A percentile compares a stretch with the other conserved stretches of the same genome.
Evolutionary conservation across 2,329 filamentous ascomycete genomes (phyloP).

Genomic region (Cladosporium sp.): DNA sequence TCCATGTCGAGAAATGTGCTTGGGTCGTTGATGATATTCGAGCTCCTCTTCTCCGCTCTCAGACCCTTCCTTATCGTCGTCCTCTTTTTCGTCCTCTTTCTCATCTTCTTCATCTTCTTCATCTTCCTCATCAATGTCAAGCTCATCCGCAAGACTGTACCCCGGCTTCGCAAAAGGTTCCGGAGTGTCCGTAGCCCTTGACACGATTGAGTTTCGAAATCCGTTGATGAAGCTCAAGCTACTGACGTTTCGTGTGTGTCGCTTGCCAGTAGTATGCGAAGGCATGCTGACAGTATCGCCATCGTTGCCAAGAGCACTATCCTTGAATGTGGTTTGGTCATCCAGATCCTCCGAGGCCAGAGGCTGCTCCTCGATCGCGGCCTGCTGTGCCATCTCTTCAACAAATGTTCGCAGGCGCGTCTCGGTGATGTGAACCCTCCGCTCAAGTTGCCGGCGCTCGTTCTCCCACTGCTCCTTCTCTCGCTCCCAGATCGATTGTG

Average conservation of each 20-base stretch:
- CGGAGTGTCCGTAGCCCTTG: constrained; percentile 23
- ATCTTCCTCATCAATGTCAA: constrained; percentile 80
- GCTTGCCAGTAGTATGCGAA: neutral
- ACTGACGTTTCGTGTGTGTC: constrained; percentile 32
- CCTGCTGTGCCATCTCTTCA: constrained; percentile 74
- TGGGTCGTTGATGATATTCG: constrained; percentile 38
- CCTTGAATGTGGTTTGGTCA: constrained; percentile 57
- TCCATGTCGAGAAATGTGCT: constrained; percentile 37
- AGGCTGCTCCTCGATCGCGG: constrained; percentile 33
- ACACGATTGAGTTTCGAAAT: neutral
- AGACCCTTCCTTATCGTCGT: constrained; percentile 55
- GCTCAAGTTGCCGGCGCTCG: constrained; percentile 76
- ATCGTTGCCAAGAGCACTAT: constrained; percentile 51
- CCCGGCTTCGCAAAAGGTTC: constrained; percentile 61
- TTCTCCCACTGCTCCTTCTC: constrained; percentile 84
- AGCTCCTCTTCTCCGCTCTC: constrained; percentile 51
- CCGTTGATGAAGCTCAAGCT: constrained; percentile 25
- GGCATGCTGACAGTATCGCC: constrained; percentile 51
- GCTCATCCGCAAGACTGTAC: constrained; percentile 82
- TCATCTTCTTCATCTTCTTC: constrained; percentile 47
- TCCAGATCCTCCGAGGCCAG: constrained; percentile 40
- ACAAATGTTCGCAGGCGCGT: constrained; percentile 77
- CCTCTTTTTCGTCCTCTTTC: constrained; percentile 43
- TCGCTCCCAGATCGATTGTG: constrained; percentile 74
- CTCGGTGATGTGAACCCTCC: constrained; percentile 85